Evolutionary conservation across 2,329 filamentous ascomycete species (phyloP), one percentile per base, ranked within the genome.

Genomic region (Fusarium proliferatum): DNA sequence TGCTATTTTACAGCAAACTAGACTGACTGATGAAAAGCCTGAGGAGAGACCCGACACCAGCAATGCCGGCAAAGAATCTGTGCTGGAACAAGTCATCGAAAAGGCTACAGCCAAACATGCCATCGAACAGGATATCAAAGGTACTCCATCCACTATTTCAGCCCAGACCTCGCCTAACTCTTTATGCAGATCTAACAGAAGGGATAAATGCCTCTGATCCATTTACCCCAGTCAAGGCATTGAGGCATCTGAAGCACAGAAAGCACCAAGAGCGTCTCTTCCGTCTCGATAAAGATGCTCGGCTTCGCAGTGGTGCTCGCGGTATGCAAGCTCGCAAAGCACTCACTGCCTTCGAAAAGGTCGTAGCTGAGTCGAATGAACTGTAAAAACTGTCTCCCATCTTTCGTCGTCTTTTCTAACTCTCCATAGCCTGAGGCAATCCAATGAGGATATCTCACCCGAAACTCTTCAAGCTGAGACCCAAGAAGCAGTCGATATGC

Each of bases 271-370:
- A 88, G 75, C 87, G 89, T 11, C 84, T 95, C 6, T 93, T 93
- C 63, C 87, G 91, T 26, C 87, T 91, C 2, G 91, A 94, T 77
- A 93, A 95, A 73, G 91, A 94, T 78, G 93, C 94, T 12, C 86
- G 90, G 46, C 83, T 94, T 45, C 86, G 93, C 58, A 96, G 93
- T 77, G 94, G 94, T 39, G 88, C 93, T 3, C 85, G 94, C 46
- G 94, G 94, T 0, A 84, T 93, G 79, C 88, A 92, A 68, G 94
- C 94, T 1, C 86, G 94, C n/a, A 96, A 96, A 76, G 89, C 91
- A 2, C 82, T 96, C 23, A 89, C 90, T 56, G 88, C 88, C 8
- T 88, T 91, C 34, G 94, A 97, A 78, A 91, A 90, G 71, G 87
- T 88, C 21, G 85, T 94, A 5, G 86, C 88, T 16, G 87, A 90